Evolutionary conservation across 129 eudicot species (phyloP).

Genomic region (Rutidosis leptorrhynchoides): DNA sequence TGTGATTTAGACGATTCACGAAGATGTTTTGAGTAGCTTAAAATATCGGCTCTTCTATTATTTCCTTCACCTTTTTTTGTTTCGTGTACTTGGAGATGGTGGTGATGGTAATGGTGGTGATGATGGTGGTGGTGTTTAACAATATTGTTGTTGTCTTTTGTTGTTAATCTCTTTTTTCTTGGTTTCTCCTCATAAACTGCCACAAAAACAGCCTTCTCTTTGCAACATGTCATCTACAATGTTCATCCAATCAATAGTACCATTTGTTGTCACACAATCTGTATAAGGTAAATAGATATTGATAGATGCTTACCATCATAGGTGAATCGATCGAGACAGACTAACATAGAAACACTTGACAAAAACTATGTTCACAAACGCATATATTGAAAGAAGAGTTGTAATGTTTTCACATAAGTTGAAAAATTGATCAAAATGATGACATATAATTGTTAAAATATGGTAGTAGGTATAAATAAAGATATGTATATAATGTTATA

Average conservation of each 20-base stretch:
- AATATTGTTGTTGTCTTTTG: slow-evolving; percentile 2
- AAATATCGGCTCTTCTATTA: slow-evolving; percentile 37
- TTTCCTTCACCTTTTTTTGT: slow-evolving; percentile 18
- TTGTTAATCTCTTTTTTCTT: slow-evolving; percentile 16
- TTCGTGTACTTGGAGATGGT: slow-evolving; percentile 19
- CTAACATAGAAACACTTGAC: slow-evolving; percentile 17
- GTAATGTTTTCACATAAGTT: neutral
- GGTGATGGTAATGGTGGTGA: slow-evolving; percentile 33
- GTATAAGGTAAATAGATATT: neutral
- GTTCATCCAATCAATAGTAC: slow-evolving; percentile 21
- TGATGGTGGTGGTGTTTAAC: slow-evolving; percentile 31
- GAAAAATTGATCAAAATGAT: neutral
- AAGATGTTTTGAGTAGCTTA: slow-evolving; percentile 34
- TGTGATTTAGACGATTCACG: slow-evolving; percentile 16
- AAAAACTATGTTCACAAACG: slow-evolving; percentile 16
- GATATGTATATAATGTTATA: no score
- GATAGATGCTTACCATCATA: slow-evolving; percentile 20
- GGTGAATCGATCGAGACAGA: slow-evolving; percentile 27
- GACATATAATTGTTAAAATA: neutral
- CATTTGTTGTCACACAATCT: slow-evolving; percentile 9
- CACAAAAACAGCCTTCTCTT: slow-evolving; percentile 40
- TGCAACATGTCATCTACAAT: slow-evolving; percentile 35
- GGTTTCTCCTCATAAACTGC: slow-evolving; percentile 41
- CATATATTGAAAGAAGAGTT: slow-evolving; percentile 10
- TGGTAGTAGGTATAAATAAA: neutral